These are phyloP conservation scores for Bipolaris bicolor DNA, from an alignment of 2,329 filamentous ascomycete genomes.

Conservation along the genomic window DNA sequence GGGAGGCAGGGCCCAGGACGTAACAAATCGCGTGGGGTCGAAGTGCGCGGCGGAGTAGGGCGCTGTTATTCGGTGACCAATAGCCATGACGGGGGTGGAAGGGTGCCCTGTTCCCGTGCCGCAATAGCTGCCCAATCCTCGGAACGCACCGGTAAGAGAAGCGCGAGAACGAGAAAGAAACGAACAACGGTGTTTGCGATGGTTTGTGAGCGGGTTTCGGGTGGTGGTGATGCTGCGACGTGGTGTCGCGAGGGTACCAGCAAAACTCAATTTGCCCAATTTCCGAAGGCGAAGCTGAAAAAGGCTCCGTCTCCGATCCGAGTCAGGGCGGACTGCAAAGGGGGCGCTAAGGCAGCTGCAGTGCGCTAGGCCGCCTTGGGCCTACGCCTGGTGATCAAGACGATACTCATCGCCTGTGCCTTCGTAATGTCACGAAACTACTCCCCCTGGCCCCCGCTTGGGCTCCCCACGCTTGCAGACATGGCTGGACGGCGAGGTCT, in stretches of 20 bases:
- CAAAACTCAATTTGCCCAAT: conserved; percentile 15
- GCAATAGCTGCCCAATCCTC: conserved; percentile 1
- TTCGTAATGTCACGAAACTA: conserved; percentile 10
- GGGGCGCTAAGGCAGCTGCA: background rate
- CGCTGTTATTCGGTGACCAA: conserved; percentile 29
- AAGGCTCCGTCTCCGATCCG: conserved; percentile 5
- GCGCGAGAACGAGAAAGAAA: background rate
- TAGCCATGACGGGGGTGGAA: conserved; percentile 29
- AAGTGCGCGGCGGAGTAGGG: conserved; percentile 40
- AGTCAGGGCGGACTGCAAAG: background rate
- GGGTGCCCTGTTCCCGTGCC: conserved; percentile 9
- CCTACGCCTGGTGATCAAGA: background rate
- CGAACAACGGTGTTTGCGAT: background rate
- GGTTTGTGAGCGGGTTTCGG: conserved; percentile 5
- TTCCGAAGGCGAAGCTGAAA: conserved; percentile 22
- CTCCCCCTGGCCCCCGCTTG: conserved; percentile 24
- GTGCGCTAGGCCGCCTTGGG: background rate
- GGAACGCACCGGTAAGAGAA: conserved; percentile 4
- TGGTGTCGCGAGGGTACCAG: conserved; percentile 10
- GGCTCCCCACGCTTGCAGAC: conserved; percentile 27
- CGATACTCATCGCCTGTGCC: conserved; percentile 2
- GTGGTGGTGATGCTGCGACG: conserved; percentile 13
- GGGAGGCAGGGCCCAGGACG: conserved; percentile 80
- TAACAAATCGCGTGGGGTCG: conserved; percentile 68
- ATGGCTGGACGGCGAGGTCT: conserved; percentile 19